Percentiles rank a stretch among this genome's conserved stretches.
These are phyloP conservation scores for Zymoseptoria passerinii DNA, from an alignment of 2,329 filamentous ascomycete genomes.

Conservation along the genomic window DNA sequence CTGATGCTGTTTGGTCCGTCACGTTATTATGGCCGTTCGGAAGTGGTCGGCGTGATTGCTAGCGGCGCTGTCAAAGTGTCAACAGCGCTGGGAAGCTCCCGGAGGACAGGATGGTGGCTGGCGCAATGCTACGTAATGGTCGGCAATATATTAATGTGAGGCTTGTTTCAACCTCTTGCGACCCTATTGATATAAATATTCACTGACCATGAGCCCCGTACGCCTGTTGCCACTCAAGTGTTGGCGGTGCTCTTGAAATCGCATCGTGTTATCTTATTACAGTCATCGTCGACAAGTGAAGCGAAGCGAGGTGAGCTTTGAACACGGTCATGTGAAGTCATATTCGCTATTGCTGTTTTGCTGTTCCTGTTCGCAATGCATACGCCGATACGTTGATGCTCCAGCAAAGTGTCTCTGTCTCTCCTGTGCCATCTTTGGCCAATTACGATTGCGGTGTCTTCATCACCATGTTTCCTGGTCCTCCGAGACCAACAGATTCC, in stretches of 20 bases:
- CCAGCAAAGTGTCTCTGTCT: neutral
- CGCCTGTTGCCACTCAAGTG: too few species aligned
- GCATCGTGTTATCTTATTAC: neutral
- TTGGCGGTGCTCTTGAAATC: neutral
- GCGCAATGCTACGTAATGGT: neutral
- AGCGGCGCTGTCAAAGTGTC: neutral
- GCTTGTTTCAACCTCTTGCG: neutral
- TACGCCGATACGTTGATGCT: neutral
- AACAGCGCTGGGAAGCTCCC: neutral
- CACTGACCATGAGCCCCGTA: too few species aligned
- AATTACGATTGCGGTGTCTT: neutral
- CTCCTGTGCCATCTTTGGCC: neutral
- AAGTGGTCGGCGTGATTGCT: neutral
- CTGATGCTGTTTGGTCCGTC: neutral
- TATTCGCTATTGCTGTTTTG: constrained; percentile 3
- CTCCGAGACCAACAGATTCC: neutral
- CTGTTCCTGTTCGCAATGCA: neutral
- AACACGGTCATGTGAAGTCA: constrained; percentile 2
- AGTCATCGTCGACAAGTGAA: neutral
- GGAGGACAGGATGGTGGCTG: neutral
- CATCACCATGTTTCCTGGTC: neutral
- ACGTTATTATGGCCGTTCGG: neutral
- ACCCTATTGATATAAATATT: neutral
- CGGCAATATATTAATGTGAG: neutral
- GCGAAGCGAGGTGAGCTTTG: neutral